These are phyloP conservation scores for Chrysoporthe cubensis DNA, from an alignment of 2,329 filamentous ascomycete genomes.

Conservation along the genomic window DNA sequence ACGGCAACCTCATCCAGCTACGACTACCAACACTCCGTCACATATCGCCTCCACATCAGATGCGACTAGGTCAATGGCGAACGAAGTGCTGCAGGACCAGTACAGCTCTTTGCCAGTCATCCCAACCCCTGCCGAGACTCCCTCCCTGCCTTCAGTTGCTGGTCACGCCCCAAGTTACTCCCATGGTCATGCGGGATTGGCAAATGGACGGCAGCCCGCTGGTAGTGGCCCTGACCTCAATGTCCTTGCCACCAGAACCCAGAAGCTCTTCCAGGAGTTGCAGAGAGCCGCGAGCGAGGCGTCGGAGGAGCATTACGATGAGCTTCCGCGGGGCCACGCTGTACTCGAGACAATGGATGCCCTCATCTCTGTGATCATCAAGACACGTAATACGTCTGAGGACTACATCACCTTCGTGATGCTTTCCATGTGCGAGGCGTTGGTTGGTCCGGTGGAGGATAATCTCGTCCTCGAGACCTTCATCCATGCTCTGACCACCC, in stretches of 20 bases:
- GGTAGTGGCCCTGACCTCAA: constrained; percentile 50
- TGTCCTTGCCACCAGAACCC: constrained; percentile 57
- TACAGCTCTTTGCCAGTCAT: constrained; percentile 61
- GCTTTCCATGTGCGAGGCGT: constrained; percentile 60
- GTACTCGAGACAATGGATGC: constrained; percentile 67
- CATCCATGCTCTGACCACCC: constrained; percentile 63
- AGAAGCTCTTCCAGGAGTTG: constrained; percentile 62
- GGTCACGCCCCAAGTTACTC: constrained; percentile 60
- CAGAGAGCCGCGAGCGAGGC: constrained; percentile 57
- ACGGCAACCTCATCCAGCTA: constrained; percentile 72
- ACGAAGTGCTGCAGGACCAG: constrained; percentile 67
- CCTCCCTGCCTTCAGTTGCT: constrained; percentile 56
- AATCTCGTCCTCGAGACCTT: constrained; percentile 64
- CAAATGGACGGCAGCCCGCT: constrained; percentile 55
- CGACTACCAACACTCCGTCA: constrained; percentile 57
- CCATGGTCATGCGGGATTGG: constrained; percentile 52
- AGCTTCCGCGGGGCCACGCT: constrained; percentile 56
- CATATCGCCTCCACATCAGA: constrained; percentile 64
- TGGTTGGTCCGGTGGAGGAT: constrained; percentile 60
- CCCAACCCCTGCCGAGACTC: constrained; percentile 63
- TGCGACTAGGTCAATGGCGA: constrained; percentile 63
- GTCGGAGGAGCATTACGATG: constrained; percentile 62
- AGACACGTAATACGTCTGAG: constrained; percentile 64
- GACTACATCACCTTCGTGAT: constrained; percentile 63
- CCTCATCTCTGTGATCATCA: constrained; percentile 65